Evolutionary conservation across 2,329 filamentous ascomycete genomes (phyloP).

Genomic region (Albophoma yamanashiensis): DNA sequence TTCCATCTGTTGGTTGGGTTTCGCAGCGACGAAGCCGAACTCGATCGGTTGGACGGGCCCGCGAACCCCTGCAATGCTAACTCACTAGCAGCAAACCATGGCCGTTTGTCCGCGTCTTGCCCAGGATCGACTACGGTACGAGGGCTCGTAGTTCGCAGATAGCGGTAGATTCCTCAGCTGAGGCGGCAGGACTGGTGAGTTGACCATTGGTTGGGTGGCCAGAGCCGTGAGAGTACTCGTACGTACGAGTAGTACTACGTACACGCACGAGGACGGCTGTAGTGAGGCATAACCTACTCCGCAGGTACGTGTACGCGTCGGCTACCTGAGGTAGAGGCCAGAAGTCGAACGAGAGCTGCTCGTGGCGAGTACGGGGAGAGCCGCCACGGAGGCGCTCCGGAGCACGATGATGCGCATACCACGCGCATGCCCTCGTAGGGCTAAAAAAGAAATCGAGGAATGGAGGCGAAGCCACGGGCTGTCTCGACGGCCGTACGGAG

Average conservation of each 20-base stretch:
- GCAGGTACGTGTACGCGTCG: too few relatives aligned
- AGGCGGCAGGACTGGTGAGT: background rate
- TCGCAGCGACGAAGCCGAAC: background rate
- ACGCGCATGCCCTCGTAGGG: background rate
- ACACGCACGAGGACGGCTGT: too few relatives aligned
- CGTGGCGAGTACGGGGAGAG: background rate
- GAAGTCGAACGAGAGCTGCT: too few relatives aligned
- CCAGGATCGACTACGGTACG: too few relatives aligned
- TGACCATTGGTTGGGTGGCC: background rate
- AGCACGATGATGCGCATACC: background rate
- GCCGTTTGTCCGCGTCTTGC: background rate
- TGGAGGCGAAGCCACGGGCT: background rate
- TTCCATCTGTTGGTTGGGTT: background rate
- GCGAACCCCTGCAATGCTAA: background rate
- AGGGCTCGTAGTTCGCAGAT: background rate
- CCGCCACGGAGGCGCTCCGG: background rate
- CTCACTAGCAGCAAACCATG: background rate
- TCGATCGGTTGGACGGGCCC: background rate
- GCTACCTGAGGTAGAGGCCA: too few relatives aligned
- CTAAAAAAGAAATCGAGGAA: background rate
- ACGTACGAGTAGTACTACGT: too few relatives aligned
- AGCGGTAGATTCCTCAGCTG: background rate
- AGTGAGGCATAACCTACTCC: too few relatives aligned
- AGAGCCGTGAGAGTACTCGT: too few relatives aligned
- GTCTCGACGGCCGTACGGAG: too few relatives aligned